Base-by-base conservation (phyloP, 352 stramenopile genomes). In the Blastocystis sp. region DNA sequence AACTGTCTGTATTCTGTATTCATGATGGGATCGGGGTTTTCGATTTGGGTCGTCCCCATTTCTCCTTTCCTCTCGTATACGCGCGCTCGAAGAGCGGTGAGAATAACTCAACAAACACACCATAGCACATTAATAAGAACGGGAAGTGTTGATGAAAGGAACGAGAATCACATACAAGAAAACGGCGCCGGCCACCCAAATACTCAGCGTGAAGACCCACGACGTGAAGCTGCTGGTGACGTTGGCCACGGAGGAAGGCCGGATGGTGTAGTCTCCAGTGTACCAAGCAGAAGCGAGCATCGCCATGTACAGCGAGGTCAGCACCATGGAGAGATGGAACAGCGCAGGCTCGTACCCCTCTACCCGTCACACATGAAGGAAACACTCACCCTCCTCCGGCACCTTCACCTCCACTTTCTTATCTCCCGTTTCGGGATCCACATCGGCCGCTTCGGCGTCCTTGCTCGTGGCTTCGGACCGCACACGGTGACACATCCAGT, bases 261-360 rank as follows among this genome's bases (percentile, higher is more conserved):
- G 66, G n/a, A 55, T 51, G 1, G 26, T 50, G 33, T 26, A 33
- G 33, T 77, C 66, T 77, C 66, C 66, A 77, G 2, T 51, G 66
- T 77, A 77, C 66, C 66, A 77, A 6, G 66, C 66, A 10, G 66
- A 77, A 29, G 29, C 26, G 12, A 77, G 21, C 66, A 77, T 77
- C 4, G 29, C 33, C 66, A 77, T 29, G 50, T 77, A 77, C 21
- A 77, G 12, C 2, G 66, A 77, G 16, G 66, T 6, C 45, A 77
- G 50, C 12, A 45, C 66, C 66, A 77, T 77, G 66, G 31, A 77
- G 31, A 45, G 2, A 26, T 77, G 16, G 33, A 77, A 77, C 12
- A 55, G 3, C 13, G 29, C 26, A 10, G 29, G 33, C 24, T 77
- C 29, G 66, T 29, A 51, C 24, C 66, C 33, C 24, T 77, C 45